Evolutionary conservation across 495 filamentous ascomycete species (phyloP).

Genomic region (Neurospora sp.): DNA sequence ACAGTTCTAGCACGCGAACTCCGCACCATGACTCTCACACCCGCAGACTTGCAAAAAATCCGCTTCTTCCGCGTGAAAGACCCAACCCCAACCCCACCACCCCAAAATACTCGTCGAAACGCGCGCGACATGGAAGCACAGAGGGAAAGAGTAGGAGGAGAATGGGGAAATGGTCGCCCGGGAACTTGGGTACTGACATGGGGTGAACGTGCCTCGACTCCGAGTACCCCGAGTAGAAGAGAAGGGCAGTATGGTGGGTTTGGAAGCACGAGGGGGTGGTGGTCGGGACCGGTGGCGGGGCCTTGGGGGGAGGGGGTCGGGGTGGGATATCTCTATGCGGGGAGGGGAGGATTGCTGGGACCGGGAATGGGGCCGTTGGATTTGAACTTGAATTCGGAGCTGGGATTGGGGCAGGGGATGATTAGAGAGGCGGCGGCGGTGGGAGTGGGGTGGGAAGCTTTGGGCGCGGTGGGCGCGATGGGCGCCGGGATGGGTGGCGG

Average conservation of each 20-base stretch:
- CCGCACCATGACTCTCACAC: not conserved
- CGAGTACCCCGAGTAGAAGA: not conserved
- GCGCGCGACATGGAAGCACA: not conserved
- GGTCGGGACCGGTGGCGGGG: not conserved
- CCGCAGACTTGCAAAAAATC: accelerated
- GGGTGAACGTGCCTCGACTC: no score
- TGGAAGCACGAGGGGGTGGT: not conserved
- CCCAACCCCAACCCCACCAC: not conserved
- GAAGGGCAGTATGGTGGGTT: not conserved
- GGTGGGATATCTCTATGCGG: no score
- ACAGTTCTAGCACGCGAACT: not conserved
- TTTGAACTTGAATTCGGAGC: not conserved
- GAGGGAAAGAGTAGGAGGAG: not conserved
- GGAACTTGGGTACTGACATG: not conserved
- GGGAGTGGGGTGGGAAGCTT: not conserved
- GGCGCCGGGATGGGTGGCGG: not conserved
- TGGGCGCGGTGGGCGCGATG: not conserved
- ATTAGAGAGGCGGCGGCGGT: not conserved
- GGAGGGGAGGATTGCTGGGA: no score
- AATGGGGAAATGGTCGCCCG: not conserved
- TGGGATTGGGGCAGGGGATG: accelerated
- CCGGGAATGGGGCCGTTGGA: not conserved
- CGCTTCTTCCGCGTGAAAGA: not conserved
- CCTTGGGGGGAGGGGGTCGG: no score
- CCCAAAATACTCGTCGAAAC: not conserved